Evolutionary conservation across 306 rosid genomes (phyloP).

Genomic region (Clitoria ternatea): DNA sequence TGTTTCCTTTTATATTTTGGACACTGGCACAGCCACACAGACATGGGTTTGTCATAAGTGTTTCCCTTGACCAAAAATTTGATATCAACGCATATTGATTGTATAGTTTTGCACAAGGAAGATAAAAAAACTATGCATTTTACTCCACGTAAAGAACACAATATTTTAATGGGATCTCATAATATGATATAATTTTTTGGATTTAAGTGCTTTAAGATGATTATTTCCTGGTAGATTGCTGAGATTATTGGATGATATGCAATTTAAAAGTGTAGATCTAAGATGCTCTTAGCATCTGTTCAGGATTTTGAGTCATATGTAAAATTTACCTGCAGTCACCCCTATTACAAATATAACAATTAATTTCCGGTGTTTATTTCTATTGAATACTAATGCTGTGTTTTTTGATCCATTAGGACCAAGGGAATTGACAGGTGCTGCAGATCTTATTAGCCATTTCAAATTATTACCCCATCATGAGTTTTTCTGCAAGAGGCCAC

Average conservation of each 20-base stretch:
- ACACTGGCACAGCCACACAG: neutral
- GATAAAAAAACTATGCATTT: too few species aligned
- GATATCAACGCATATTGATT: neutral
- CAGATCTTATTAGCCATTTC: constrained; percentile 87
- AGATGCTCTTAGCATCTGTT: neutral
- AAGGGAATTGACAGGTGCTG: constrained; percentile 91
- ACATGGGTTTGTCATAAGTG: neutral
- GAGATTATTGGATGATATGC: constrained; percentile 2
- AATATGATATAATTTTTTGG: neutral
- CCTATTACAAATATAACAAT: neutral
- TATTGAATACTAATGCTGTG: neutral
- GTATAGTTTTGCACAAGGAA: neutral
- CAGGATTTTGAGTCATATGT: neutral
- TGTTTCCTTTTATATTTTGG: neutral
- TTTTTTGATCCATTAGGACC: constrained; percentile 59
- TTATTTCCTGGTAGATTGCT: neutral
- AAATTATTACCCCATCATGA: constrained; percentile 81
- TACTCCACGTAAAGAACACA: neutral
- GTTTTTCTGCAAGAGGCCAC: constrained; percentile 91
- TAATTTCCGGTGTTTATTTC: neutral
- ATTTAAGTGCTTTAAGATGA: neutral
- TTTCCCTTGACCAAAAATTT: neutral
- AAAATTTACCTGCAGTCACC: neutral
- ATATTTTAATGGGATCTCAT: neutral
- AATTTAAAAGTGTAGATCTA: neutral